Conservation (phyloP, 2,329 filamentous ascomycete genomes). For the Calonectria leucothoes region DNA sequence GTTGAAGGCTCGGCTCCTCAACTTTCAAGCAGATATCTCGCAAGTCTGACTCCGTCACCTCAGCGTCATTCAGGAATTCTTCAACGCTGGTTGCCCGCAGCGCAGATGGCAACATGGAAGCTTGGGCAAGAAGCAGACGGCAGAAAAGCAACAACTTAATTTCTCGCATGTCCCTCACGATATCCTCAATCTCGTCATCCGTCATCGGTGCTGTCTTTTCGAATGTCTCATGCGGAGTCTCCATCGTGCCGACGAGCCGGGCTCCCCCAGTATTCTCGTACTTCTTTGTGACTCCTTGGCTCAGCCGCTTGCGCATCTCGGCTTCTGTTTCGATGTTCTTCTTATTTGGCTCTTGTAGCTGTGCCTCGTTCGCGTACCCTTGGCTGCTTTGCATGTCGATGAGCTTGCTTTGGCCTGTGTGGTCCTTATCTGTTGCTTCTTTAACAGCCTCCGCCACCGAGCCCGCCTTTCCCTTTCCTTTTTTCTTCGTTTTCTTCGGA, state of each 20-base stretch:
- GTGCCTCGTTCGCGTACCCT: not conserved
- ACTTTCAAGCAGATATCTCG: constrained; percentile 44
- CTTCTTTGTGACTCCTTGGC: constrained; percentile 42
- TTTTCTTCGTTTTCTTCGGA: constrained; percentile 33
- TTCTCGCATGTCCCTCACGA: constrained; percentile 38
- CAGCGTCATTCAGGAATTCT: constrained; percentile 41
- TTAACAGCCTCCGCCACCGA: not conserved
- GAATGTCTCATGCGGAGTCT: constrained; percentile 40
- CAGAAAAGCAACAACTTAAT: constrained; percentile 45
- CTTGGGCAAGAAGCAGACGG: constrained; percentile 40
- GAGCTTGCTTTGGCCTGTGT: constrained; percentile 30
- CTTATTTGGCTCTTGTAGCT: constrained; percentile 38
- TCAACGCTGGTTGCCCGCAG: constrained; percentile 37
- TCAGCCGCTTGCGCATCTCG: constrained; percentile 42
- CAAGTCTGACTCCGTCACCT: constrained; percentile 39
- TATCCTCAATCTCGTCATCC: constrained; percentile 37
- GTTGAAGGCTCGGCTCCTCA: constrained; percentile 39
- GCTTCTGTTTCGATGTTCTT: constrained; percentile 43
- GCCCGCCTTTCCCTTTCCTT: constrained; percentile 20
- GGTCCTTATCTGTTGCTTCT: not conserved
- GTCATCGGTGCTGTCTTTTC: constrained; percentile 41
- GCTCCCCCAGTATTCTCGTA: constrained; percentile 26
- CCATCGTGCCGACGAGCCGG: constrained; percentile 39
- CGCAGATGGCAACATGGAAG: constrained; percentile 41
- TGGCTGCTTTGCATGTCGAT: constrained; percentile 25